Evolutionary conservation across 805 yeast species (phyloP).

Genomic region (Barnettozyma wickerhamii): DNA sequence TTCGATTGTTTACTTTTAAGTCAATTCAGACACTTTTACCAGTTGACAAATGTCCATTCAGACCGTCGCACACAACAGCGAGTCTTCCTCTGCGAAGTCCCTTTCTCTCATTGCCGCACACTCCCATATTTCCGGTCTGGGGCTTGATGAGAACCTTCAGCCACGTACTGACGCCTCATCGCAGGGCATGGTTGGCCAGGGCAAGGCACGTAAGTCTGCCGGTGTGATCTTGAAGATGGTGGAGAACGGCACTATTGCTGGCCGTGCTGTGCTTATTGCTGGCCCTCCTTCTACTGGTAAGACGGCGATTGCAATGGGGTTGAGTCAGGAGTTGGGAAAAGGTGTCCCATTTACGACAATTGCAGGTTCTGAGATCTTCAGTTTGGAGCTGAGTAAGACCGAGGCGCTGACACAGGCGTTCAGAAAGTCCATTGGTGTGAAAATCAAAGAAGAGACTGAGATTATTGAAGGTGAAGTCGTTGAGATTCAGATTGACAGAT

Average conservation of each 20-base stretch:
- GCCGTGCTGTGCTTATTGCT: conserved; percentile 91
- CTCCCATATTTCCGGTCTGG: conserved; percentile 94
- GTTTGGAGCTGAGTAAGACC: conserved; percentile 89
- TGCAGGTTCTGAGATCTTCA: conserved; percentile 91
- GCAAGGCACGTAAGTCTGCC: conserved; percentile 92
- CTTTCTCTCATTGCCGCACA: conserved; percentile 92
- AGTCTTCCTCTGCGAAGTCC: conserved; percentile 38
- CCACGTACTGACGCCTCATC: conserved; percentile 61
- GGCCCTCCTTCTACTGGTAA: conserved; percentile 99
- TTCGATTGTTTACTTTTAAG: too few species aligned
- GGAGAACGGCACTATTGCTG: conserved; percentile 92
- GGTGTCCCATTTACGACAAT: conserved; percentile 91
- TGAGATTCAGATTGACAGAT: conserved; percentile 90
- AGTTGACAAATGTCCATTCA: conserved; percentile 32
- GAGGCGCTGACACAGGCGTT: conserved; percentile 96
- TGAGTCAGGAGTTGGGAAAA: conserved; percentile 62
- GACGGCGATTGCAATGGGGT: conserved; percentile 96
- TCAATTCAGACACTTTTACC: neutral
- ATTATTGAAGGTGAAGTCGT: conserved; percentile 98
- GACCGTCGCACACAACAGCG: conserved; percentile 40
- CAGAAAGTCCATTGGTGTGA: conserved; percentile 91
- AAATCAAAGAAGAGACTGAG: conserved; percentile 95
- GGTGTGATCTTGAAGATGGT: conserved; percentile 92
- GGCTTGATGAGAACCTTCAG: conserved; percentile 86
- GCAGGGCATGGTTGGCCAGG: conserved; percentile 98